Base-by-base conservation (phyloP, 2,329 filamentous ascomycete species). In the Myriangium duriaei region DNA sequence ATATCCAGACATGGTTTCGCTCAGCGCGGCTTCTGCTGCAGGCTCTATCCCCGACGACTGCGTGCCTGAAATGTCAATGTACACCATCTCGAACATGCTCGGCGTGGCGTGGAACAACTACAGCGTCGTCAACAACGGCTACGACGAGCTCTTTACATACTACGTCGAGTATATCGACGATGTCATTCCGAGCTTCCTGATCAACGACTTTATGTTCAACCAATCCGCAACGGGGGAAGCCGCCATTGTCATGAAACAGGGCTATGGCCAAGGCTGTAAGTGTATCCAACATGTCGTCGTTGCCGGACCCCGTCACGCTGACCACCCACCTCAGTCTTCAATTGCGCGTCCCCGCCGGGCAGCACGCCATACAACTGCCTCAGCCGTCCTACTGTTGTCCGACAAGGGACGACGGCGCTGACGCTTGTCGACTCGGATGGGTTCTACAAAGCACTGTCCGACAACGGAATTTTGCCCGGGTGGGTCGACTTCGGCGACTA, bases 171-270 rank as follows among this genome's bases (percentile, higher is more conserved):
- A 41, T 32, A 37, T 41, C 28, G 2, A 29, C 14, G 29, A 37
- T 16, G 18, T 41, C 3, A 30, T 41, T 13, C 39, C 39, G 5
- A 31, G 4, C 7, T 29, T 41, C 11, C 33, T 41, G 29, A 33
- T 37, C 18, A 33, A 29, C 7, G 32, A 15, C 19, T 37, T 41
- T n/a, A 41, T 41, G 39, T 35, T 37, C 17, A 30, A 41, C 30
- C n/a, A n/a, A n/a, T n/a, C n/a, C n/a, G n/a, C n/a, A n/a, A n/a
- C n/a, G n/a, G n/a, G n/a, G n/a, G n/a, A n/a, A n/a, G n/a, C n/a
- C n/a, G n/a, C n/a, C n/a, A n/a, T n/a, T n/a, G n/a, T n/a, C n/a
- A n/a, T n/a, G n/a, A n/a, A n/a, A n/a, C n/a, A n/a, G n/a, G n/a
- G n/a, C n/a, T n/a, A n/a, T n/a, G n/a, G n/a, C n/a, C n/a, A n/a